Evolutionary conservation across 2,329 filamentous ascomycete genomes (phyloP), one percentile per base, ranked within the genome.

Genomic region (Arachnomyces sp.): DNA sequence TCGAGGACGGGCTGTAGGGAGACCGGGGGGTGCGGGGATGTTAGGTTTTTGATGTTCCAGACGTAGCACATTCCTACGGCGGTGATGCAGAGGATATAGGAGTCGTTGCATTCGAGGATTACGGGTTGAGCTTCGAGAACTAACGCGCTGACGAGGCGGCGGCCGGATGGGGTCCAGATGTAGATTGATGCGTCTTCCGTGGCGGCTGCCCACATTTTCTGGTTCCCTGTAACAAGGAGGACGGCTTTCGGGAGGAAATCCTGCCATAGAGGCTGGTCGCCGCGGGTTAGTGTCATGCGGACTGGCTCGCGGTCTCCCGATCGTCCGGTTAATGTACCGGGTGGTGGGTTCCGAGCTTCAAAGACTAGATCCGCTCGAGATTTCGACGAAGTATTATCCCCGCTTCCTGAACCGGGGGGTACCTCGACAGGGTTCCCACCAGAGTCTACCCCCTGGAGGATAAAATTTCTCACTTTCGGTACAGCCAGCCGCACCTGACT

Each of bases 131-230:
- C 81, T 64, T 98, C 92, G 12, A 96, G 68, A 4, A 95, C 76
- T 48, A 95, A 73, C 3, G 89, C 81, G 54, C 86, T 94, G 40
- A 94, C 71, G 15, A 94, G 70, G 38, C 93, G 78, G 46, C 93
- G 79, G 9, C 92, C 92, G 11, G 89, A 87, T 2, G 90, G 87
- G 1, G 89, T 90, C 89, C 92, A 98, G 7, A 86, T 76, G 56
- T 94, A 86, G 6, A 98, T 60, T 13, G 81, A 86, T 12, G 88
- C 92, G 56, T 96, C 92, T 59, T 98, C 92, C 54, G 89, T 95
- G 7, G 84, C 89, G 12, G 83, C 90, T 0, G 85, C 83, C 84
- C 92, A 98, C 57, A 96, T 89, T 50, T 84, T 80, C 52, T 82
- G 81, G 60, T 88, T 96, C 2, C 88, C 93, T 0, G 90, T 92